A percentile compares a stretch with the other conserved stretches of the same genome.
Conservation (phyloP, 371 early-diverging fungal species). For the Syncephalastrum sp. region DNA sequence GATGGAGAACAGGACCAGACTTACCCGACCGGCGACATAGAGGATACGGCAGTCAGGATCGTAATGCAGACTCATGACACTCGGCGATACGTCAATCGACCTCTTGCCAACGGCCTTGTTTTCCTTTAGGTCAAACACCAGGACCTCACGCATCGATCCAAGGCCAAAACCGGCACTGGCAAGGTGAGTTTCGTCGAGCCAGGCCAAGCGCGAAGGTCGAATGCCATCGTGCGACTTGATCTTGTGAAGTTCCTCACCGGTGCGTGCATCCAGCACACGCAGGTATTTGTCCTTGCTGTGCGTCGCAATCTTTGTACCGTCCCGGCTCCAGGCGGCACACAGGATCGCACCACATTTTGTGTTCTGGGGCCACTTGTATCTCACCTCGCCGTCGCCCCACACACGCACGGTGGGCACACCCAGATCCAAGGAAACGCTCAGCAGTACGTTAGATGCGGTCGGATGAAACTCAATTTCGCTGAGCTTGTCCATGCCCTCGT, state of each 20-base stretch:
- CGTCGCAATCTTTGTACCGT: constrained; percentile 65
- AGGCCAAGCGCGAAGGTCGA: constrained; percentile 70
- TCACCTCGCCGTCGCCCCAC: constrained; percentile 46
- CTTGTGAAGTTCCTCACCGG: constrained; percentile 52
- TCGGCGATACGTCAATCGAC: constrained; percentile 73
- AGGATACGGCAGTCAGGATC: constrained; percentile 69
- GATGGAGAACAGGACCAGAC: constrained; percentile 1
- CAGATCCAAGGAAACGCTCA: constrained; percentile 55
- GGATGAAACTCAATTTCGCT: constrained; percentile 67
- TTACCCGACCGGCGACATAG: constrained; percentile 63
- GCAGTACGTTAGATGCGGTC: constrained; percentile 51
- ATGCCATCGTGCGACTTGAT: constrained; percentile 68
- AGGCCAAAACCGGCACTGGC: constrained; percentile 74
- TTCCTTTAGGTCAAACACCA: constrained; percentile 51
- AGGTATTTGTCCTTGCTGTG: constrained; percentile 66
- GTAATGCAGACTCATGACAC: constrained; percentile 65
- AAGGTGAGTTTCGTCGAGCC: constrained; percentile 59
- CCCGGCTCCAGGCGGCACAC: constrained; percentile 60
- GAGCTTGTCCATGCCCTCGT: constrained; percentile 57
- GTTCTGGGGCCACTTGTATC: constrained; percentile 26
- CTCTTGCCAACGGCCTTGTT: constrained; percentile 34
- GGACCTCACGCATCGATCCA: constrained; percentile 61
- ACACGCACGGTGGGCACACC: constrained; percentile 48
- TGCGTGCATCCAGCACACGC: constrained; percentile 60
- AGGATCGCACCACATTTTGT: constrained; percentile 25